A percentile compares a stretch with the other conserved stretches of the same genome.
Evolutionary conservation across 768 basidiomycete genomes (phyloP).

Genomic region (Panaeolus cyanescens): DNA sequence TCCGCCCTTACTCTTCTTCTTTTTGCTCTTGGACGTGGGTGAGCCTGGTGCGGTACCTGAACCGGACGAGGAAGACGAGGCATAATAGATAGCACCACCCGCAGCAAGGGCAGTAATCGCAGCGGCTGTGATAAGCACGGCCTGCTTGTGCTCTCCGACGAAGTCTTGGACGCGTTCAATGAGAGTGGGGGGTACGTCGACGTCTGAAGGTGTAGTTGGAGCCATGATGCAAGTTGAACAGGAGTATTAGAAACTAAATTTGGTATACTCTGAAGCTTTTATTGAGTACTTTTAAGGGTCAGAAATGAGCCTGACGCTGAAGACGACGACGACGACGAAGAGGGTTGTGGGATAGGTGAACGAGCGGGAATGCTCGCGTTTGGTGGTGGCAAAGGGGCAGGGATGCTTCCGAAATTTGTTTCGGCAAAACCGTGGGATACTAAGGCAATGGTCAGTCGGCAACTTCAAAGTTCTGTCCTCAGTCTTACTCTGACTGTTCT

Average conservation of each 20-base stretch:
- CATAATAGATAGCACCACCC: constrained; percentile 75
- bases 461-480: background rate
- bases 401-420: constrained; percentile 3
- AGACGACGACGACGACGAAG: background rate
- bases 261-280: background rate
- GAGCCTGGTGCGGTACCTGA: constrained; percentile 40
- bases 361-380: constrained; percentile 1
- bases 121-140: constrained; percentile 68
- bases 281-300: background rate
- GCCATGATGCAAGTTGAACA: constrained; percentile 4
- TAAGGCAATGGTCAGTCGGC: background rate
- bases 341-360: background rate
- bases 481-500: background rate
- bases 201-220: constrained; percentile 12
- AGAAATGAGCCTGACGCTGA: background rate
- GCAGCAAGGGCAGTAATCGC: constrained; percentile 64
- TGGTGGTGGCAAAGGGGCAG: constrained; percentile 3
- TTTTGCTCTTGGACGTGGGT: constrained; percentile 41
- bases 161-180: constrained; percentile 68
- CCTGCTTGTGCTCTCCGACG: constrained; percentile 76
- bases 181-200: constrained; percentile 6
- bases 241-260: background rate
- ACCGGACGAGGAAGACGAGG: constrained; percentile 50
- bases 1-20: constrained; percentile 44
- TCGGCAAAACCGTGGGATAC: background rate